Evolutionary conservation across 352 stramenopile species (phyloP).

Genomic region (Phytophthora kernoviae): DNA sequence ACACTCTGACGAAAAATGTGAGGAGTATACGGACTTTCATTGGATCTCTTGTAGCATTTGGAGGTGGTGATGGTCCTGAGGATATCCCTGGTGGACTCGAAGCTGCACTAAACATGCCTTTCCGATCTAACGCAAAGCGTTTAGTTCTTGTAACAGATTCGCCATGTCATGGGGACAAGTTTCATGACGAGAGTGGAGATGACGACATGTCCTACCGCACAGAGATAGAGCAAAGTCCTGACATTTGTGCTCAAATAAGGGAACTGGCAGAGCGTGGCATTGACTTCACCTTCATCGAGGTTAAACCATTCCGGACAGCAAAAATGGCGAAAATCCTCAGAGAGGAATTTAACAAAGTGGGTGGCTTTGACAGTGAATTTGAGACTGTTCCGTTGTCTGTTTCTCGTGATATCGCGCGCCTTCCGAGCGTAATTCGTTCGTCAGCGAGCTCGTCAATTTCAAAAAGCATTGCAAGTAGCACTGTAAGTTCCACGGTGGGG

Average conservation of each 20-base stretch:
- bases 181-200: conserved; percentile 11
- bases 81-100: conserved; percentile 45
- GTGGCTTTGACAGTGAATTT: conserved; percentile 24
- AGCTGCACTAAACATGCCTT: conserved; percentile 31
- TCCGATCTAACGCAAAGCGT: conserved; percentile 28
- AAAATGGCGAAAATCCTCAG: conserved; percentile 43
- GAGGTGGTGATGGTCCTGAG: conserved; percentile 37
- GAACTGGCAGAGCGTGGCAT: conserved; percentile 30
- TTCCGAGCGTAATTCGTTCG: conserved; percentile 18
- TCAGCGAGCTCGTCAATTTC: conserved; percentile 33
- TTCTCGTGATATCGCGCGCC: conserved; percentile 12
- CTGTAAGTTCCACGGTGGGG: conserved; percentile 5
- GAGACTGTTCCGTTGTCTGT: conserved; percentile 19
- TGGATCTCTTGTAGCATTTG: conserved; percentile 20
- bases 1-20: conserved; percentile 26
- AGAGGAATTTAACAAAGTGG: conserved; percentile 20
- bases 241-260: conserved; percentile 43
- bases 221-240: conserved; percentile 32
- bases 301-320: conserved; percentile 20
- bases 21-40: conserved; percentile 29
- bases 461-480: conserved; percentile 23
- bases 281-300: conserved; percentile 51
- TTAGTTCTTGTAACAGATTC: conserved; percentile 42
- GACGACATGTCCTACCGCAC: conserved; percentile 11
- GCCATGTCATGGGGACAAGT: conserved; percentile 43